phyloP scores from a whole-genome alignment of 2,329 filamentous ascomycete species.

The Colletotrichum camelliae region DNA sequence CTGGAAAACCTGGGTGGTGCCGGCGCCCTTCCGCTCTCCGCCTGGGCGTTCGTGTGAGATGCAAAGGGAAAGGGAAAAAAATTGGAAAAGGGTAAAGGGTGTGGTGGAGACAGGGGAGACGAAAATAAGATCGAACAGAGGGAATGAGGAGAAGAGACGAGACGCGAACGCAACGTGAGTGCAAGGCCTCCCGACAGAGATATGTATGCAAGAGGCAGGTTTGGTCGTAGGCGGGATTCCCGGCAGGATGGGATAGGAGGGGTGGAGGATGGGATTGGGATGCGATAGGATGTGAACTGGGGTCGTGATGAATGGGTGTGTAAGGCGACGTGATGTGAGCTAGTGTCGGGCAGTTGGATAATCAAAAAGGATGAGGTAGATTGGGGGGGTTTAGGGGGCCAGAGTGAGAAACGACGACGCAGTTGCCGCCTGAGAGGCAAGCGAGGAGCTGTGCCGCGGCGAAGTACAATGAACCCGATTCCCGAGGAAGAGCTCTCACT shows the following conservation, averaged over 20 bases:
- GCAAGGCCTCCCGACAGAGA: background rate
- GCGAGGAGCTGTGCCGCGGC: background rate
- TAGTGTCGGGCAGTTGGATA: background rate
- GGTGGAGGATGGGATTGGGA: background rate
- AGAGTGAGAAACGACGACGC: background rate
- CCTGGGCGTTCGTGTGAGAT: slow-evolving; percentile 8
- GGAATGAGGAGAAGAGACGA: background rate
- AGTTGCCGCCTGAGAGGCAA: background rate
- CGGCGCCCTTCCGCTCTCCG: slow-evolving; percentile 1
- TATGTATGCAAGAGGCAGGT: background rate
- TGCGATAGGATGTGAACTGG: slow-evolving; percentile 4
- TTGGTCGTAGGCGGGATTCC: slow-evolving; percentile 10
- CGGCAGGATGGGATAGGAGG: slow-evolving; percentile 13
- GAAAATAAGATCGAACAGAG: background rate
- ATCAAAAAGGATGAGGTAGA: background rate
- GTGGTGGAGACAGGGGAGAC: background rate
- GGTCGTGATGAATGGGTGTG: background rate
- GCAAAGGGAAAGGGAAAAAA: background rate
- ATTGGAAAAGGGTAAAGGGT: background rate
- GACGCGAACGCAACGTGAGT: background rate
- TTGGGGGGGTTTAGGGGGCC: background rate
- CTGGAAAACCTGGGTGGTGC: background rate
- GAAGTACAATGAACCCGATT: background rate
- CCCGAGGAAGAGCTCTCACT: background rate
- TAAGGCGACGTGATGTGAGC: background rate